phyloP scores from a whole-genome alignment of 257 asterid genomes.

The Primulina huaijiensis region DNA sequence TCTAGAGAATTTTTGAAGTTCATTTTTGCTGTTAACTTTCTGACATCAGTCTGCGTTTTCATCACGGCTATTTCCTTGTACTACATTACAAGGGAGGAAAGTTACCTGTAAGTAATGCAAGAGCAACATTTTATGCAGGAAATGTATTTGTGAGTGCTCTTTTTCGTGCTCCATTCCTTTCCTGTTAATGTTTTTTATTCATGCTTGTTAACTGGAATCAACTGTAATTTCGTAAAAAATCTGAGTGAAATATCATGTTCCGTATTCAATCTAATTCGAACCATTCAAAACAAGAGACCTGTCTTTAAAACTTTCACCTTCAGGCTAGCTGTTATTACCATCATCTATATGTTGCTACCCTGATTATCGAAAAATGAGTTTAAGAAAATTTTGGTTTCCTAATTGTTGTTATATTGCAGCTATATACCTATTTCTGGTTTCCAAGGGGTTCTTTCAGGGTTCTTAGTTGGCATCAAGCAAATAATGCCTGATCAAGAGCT shows the following conservation, averaged over 20 bases:
- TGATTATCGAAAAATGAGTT: conserved; percentile 10
- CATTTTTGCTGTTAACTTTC: conserved; percentile 76
- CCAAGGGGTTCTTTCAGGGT: conserved; percentile 86
- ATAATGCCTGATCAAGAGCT: conserved; percentile 88
- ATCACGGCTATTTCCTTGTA: conserved; percentile 75
- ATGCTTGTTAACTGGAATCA: neutral
- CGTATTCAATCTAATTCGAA: neutral
- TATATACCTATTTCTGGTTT: conserved; percentile 88
- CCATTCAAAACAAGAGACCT: neutral
- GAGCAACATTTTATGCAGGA: conserved; percentile 16
- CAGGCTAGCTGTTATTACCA: neutral
- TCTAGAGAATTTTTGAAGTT: conserved; percentile 83
- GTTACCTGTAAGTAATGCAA: conserved; percentile 69
- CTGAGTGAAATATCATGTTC: neutral
- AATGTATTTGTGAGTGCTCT: neutral
- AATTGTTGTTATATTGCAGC: conserved; percentile 37
- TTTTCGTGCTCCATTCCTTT: conserved; percentile 2
- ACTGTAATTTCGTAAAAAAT: conserved; percentile 12
- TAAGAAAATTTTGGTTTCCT: conserved; percentile 17
- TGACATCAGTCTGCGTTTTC: conserved; percentile 70
- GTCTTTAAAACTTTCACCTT: neutral
- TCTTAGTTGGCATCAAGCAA: conserved; percentile 86
- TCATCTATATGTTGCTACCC: neutral
- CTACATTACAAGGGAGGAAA: conserved; percentile 66
- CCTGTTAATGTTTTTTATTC: neutral